Conservation (phyloP, 2,329 filamentous ascomycete genomes). For the Phoma herbarum region DNA sequence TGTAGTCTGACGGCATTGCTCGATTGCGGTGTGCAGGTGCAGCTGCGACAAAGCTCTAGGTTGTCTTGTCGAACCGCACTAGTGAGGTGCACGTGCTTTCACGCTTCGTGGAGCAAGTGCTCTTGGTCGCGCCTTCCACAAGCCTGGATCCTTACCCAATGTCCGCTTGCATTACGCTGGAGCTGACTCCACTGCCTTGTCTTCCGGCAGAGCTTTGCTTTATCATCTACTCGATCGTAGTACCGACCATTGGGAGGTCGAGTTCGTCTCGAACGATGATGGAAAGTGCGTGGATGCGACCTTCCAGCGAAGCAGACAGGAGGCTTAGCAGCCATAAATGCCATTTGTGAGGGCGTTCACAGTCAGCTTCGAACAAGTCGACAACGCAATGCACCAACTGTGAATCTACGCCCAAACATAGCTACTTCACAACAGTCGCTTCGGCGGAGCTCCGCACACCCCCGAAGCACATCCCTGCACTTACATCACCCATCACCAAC, state of each 20-base stretch:
- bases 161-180: neutral
- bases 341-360: too few relatives aligned
- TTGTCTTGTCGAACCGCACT: neutral
- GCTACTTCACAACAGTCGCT: too few relatives aligned
- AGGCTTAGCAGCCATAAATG: too few relatives aligned
- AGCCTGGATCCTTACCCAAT: neutral
- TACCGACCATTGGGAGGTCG: too few relatives aligned
- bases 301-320: too few relatives aligned
- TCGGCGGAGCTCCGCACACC: conserved; percentile 20
- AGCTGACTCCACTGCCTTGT: neutral
- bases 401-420: too few relatives aligned
- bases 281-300: too few relatives aligned
- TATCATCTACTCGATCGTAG: neutral
- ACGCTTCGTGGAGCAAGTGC: neutral
- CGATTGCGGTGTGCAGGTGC: neutral
- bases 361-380: too few relatives aligned
- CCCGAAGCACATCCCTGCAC: conserved; percentile 22
- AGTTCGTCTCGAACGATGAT: too few relatives aligned
- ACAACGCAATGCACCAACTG: too few relatives aligned
- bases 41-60: neutral
- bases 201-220: neutral
- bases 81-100: neutral
- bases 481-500: conserved; percentile 3
- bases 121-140: neutral
- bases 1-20: conserved; percentile 77